Percentiles rank a stretch among this genome's conserved stretches.
Evolutionary conservation across 768 basidiomycete genomes (phyloP).

Genomic region (Serendipita sp.): DNA sequence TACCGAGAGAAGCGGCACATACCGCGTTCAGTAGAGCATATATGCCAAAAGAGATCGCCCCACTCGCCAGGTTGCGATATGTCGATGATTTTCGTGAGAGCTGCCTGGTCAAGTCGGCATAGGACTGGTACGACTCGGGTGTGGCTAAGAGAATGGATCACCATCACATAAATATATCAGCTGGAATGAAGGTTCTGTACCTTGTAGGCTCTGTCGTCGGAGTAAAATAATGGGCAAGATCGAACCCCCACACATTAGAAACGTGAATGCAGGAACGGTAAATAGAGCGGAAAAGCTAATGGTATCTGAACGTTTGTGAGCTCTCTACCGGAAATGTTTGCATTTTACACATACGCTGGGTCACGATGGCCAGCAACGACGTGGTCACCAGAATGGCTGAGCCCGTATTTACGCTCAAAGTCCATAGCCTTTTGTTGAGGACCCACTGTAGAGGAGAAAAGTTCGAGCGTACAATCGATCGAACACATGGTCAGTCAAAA

Average conservation of each 20-base stretch:
- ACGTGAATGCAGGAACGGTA: neutral
- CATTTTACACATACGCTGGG: neutral
- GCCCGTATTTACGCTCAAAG: neutral
- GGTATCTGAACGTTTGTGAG: neutral
- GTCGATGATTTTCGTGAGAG: neutral
- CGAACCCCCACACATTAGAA: neutral
- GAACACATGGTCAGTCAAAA: neutral
- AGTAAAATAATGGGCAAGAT: neutral
- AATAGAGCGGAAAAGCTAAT: neutral
- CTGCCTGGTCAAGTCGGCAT: neutral
- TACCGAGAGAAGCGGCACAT: neutral
- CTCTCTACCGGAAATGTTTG: neutral
- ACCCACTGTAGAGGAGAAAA: neutral
- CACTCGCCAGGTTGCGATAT: neutral
- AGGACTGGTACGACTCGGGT: neutral
- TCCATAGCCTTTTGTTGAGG: slow-evolving; percentile 1
- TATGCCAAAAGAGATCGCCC: neutral
- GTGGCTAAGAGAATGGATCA: neutral
- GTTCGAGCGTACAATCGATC: neutral
- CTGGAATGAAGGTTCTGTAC: neutral
- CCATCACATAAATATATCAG: neutral
- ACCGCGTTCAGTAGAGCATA: neutral
- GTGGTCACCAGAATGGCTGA: neutral
- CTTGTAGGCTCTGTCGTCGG: neutral
- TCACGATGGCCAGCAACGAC: neutral